Conservation (phyloP, 345 rosid genomes). For the Dipteronia sinensis region DNA sequence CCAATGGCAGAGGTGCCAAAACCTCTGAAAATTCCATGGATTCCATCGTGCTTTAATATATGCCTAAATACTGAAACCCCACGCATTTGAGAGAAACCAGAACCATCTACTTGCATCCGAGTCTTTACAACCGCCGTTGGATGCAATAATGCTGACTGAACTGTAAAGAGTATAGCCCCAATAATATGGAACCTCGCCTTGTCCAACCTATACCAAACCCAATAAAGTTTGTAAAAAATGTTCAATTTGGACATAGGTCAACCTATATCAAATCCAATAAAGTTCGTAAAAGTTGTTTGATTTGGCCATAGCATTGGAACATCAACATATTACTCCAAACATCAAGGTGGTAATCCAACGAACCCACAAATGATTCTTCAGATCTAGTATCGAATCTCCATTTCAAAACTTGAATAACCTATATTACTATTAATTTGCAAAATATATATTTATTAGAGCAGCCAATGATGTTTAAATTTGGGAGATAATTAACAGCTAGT, state of each 20-base stretch:
- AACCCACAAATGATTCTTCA: neutral
- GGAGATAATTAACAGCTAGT: no score
- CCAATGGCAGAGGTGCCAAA: conserved; percentile 63
- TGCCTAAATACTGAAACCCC: conserved; percentile 42
- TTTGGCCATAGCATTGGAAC: no score
- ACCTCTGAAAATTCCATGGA: conserved; percentile 57
- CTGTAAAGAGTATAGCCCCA: conserved; percentile 63
- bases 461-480: neutral
- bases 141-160: conserved; percentile 56
- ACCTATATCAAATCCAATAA: conserved; percentile 25
- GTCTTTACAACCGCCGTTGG: conserved; percentile 66
- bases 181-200: conserved; percentile 59
- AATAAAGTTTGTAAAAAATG: neutral
- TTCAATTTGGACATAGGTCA: conserved; percentile 9
- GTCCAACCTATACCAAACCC: conserved; percentile 42
- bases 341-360: neutral
- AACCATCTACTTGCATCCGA: conserved; percentile 59
- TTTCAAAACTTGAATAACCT: neutral
- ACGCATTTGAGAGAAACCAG: conserved; percentile 40
- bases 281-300: neutral
- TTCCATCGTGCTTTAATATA: conserved; percentile 47
- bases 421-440: neutral
- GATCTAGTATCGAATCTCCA: neutral
- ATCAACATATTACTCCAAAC: no score
- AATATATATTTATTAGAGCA: neutral